Evolutionary conservation across 257 asterid genomes (phyloP).

Genomic region (Cinchona pubescens): DNA sequence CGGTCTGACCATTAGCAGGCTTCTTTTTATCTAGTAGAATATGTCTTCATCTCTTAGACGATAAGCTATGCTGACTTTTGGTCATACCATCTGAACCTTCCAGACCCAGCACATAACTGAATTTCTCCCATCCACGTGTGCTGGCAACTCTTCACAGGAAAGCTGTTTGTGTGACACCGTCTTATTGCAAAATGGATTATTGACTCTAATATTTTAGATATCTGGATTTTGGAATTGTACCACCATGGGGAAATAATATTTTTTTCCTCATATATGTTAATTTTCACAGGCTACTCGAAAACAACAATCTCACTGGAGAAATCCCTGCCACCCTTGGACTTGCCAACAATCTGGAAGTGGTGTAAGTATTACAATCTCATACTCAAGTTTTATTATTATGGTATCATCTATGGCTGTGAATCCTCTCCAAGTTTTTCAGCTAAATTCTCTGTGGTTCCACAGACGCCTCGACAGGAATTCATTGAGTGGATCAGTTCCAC

Average conservation of each 20-base stretch:
- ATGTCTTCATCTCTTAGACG: neutral
- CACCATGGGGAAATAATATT: neutral
- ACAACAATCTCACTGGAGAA: conserved; percentile 55
- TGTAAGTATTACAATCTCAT: conserved; percentile 60
- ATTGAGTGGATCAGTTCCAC: conserved; percentile 56
- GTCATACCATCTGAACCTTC: neutral
- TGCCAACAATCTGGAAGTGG: conserved; percentile 53
- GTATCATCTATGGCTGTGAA: neutral
- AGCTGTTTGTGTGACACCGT: no score
- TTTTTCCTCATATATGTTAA: neutral
- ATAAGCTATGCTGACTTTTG: neutral
- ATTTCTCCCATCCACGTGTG: neutral
- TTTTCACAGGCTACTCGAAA: conserved; percentile 70
- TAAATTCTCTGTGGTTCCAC: conserved; percentile 15
- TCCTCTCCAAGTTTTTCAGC: conserved; percentile 10
- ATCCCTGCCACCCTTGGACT: conserved; percentile 69
- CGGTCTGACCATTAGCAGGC: neutral
- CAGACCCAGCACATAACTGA: neutral
- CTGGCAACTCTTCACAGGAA: neutral
- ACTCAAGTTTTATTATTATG: neutral
- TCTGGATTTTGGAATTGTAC: neutral
- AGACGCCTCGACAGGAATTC: conserved; percentile 78
- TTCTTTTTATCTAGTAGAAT: neutral
- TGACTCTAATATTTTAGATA: neutral
- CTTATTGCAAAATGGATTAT: neutral